Evolutionary conservation across 345 rosid species (phyloP).

Genomic region (Euphorbia tirucalli): DNA sequence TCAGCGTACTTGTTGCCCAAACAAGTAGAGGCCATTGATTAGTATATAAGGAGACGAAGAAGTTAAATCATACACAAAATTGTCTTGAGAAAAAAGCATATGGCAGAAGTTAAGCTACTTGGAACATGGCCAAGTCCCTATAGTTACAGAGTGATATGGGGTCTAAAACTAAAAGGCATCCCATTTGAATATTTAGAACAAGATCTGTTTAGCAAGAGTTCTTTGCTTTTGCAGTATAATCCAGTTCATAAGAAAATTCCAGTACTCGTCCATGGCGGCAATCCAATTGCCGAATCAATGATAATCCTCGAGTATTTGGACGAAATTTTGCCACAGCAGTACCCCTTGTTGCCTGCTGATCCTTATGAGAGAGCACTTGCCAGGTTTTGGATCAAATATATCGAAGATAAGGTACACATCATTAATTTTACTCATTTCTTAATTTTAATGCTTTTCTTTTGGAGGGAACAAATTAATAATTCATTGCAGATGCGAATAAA

Average conservation of each 20-base stretch:
- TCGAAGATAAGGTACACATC: constrained; percentile 17
- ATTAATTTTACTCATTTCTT: too few relatives aligned
- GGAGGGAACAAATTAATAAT: too few relatives aligned
- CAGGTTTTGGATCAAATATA: constrained; percentile 23
- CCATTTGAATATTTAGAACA: too few relatives aligned
- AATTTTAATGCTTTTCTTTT: too few relatives aligned
- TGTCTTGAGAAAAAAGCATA: not conserved
- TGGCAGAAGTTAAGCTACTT: constrained; percentile 9
- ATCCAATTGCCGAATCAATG: too few relatives aligned
- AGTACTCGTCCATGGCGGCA: too few relatives aligned
- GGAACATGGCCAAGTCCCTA: constrained; percentile 13
- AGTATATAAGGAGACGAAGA: not conserved
- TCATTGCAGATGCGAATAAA: too few relatives aligned
- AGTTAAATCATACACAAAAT: not conserved
- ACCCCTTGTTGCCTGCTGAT: constrained; percentile 18
- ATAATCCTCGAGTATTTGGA: not conserved
- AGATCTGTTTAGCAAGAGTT: too few relatives aligned
- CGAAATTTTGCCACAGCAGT: constrained; percentile 16
- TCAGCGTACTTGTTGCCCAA: not conserved
- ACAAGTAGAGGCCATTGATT: not conserved
- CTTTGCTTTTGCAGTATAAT: too few relatives aligned
- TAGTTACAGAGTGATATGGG: not conserved
- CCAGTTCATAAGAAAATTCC: too few relatives aligned
- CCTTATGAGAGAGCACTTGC: constrained; percentile 15
- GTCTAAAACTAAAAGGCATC: too few relatives aligned